Evolutionary conservation across 805 yeast species (phyloP), one percentile per base, ranked within the genome.

Genomic region (Candida morakotiae): DNA sequence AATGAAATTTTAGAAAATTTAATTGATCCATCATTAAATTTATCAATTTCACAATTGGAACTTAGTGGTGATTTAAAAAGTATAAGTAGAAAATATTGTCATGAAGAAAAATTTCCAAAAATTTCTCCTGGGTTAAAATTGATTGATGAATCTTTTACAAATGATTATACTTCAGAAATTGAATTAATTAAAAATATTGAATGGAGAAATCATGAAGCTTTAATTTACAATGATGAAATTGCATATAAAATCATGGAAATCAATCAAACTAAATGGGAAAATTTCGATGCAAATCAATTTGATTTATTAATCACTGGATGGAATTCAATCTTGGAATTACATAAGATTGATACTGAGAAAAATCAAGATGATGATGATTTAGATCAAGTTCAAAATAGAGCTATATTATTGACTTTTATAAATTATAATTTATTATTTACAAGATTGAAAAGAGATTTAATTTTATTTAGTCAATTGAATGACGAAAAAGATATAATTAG

Each of bases 331-430:
- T 67, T 80, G 39, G 81, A 75, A 25, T 57, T 72, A 22, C 91
- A 86, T 49, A 64, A 64, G 37, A 63, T 62, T 11, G 80, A 75
- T 47, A 67, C 82, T 47, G 73, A 70, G 6, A 73, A 77, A 43
- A 62, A 56, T 34, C 54, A 55, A 15, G 73, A 69, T 37, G 72
- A 64, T 11, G 73, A 70, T 33, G 82, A 74, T 38, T 75, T 70
- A 31, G 79, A 75, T 34, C 76, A 71, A 37, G 75, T 75, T 33
- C 87, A 87, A 56, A 77, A 81, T 46, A 74, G 81, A 42, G 86
- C 88, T 51, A 79, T 91, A 45, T 60, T 88, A 29, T 64, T 78
- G 39, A 84, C 96, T 0, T 91, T 73, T 58, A 75, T 88, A 49
- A 79, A 77, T 49, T 91, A 83, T 63, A 75, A 79, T 48, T 64